Percentiles rank a stretch among this genome's conserved stretches.
Evolutionary conservation across 2,329 filamentous ascomycete genomes (phyloP).

Genomic region (Dothiorella sarmentorum): DNA sequence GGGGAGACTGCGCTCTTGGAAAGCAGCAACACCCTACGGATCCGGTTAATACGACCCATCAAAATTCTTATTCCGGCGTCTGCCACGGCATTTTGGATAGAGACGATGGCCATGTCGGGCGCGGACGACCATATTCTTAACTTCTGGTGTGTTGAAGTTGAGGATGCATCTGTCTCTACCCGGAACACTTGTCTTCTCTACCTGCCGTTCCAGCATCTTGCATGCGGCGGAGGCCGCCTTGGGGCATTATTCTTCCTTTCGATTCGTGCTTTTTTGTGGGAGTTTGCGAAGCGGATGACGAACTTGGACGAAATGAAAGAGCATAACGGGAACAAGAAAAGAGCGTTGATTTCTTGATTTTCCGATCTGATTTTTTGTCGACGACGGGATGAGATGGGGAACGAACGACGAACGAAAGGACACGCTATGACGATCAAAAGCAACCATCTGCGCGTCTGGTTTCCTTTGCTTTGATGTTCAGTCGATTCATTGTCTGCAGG

Average conservation of each 20-base stretch:
- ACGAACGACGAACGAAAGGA: slow-evolving; percentile 13
- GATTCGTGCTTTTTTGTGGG: background rate
- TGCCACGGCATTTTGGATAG: slow-evolving; percentile 4
- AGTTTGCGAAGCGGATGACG: background rate
- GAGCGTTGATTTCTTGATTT: slow-evolving; percentile 3
- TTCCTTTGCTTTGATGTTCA: slow-evolving; percentile 11
- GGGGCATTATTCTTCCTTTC: background rate
- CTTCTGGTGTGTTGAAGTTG: slow-evolving; percentile 9
- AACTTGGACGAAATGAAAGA: slow-evolving; percentile 6
- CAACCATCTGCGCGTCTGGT: slow-evolving; percentile 13
- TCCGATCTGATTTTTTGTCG: slow-evolving; percentile 9
- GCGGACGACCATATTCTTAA: background rate
- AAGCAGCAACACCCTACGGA: background rate
- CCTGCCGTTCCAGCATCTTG: background rate
- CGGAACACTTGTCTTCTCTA: background rate
- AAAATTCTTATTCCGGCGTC: slow-evolving; percentile 1
- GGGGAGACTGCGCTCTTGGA: background rate
- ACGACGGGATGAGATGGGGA: slow-evolving; percentile 2
- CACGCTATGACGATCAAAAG: slow-evolving; percentile 14
- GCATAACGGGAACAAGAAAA: slow-evolving; percentile 13
- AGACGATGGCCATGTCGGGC: background rate
- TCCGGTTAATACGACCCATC: slow-evolving; percentile 1
- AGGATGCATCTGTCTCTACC: background rate
- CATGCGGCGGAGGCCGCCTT: background rate
- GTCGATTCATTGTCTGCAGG: background rate